These are phyloP conservation scores for Diplosphaera chodatii DNA, from an alignment of 139 green algal species.

Conservation along the genomic window DNA sequence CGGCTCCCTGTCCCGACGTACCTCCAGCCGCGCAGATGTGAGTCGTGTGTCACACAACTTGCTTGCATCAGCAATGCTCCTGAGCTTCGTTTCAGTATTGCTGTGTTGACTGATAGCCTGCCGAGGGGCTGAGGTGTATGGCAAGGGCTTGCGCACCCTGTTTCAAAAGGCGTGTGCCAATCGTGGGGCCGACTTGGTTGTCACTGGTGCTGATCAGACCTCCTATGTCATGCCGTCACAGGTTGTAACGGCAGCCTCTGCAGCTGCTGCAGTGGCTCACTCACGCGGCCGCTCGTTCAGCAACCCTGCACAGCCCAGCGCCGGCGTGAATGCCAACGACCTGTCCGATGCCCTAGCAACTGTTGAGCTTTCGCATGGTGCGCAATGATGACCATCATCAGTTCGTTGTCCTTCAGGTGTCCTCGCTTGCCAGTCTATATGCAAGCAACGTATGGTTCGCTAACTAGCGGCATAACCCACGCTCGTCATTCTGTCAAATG, in stretches of 20 bases:
- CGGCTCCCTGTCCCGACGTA: constrained; percentile 14
- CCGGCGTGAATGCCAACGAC: neutral
- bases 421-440: too few species aligned
- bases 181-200: too few species aligned
- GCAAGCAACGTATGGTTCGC: too few species aligned
- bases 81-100: too few species aligned
- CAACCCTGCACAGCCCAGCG: too few species aligned
- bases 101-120: too few species aligned
- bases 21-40: neutral
- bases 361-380: neutral
- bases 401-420: too few species aligned
- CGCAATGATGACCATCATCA: neutral
- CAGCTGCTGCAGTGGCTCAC: neutral
- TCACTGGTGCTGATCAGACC: neutral
- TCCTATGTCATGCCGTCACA: neutral
- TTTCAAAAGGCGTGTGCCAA: too few species aligned
- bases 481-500: neutral
- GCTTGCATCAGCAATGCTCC: too few species aligned
- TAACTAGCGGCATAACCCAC: neutral
- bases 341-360: neutral
- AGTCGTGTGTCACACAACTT: neutral
- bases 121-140: too few species aligned
- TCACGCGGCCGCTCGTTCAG: neutral
- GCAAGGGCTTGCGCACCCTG: too few species aligned
- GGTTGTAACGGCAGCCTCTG: neutral